Evolutionary conservation across 1,139 yeast species (phyloP).

Genomic region (Arxiozyma telluris): DNA sequence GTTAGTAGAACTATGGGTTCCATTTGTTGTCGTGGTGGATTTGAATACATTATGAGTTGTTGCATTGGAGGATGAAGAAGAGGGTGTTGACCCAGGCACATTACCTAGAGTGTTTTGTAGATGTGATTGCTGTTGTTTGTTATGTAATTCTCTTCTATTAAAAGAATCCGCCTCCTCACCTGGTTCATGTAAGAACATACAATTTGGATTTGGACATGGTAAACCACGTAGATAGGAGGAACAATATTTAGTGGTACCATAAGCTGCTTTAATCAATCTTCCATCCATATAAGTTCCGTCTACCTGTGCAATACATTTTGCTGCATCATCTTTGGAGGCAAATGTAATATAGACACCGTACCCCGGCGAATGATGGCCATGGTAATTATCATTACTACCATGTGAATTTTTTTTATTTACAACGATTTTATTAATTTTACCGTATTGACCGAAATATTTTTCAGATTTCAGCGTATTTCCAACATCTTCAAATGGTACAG

Average conservation of each 20-base stretch:
- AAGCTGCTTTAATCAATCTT: slow-evolving; percentile 78
- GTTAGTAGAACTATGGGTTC: slow-evolving; percentile 10
- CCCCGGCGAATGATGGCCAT: slow-evolving; percentile 51
- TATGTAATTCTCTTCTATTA: slow-evolving; percentile 83
- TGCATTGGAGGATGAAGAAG: slow-evolving; percentile 2
- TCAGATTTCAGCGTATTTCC: slow-evolving; percentile 80
- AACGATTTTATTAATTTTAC: slow-evolving; percentile 88
- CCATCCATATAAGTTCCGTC: slow-evolving; percentile 96
- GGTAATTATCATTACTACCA: slow-evolving; percentile 26
- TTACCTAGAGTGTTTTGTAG: slow-evolving; percentile 2
- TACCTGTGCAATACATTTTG: slow-evolving; percentile 81
- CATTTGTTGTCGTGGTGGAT: slow-evolving; percentile 6
- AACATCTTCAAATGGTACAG: slow-evolving; percentile 74
- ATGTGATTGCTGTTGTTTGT: slow-evolving; percentile 15
- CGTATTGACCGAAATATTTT: slow-evolving; percentile 95
- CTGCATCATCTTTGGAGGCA: slow-evolving; percentile 88
- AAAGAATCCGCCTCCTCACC: slow-evolving; percentile 98
- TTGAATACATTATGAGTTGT: slow-evolving; percentile 2
- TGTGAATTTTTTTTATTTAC: slow-evolving; percentile 69
- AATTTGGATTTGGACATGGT: slow-evolving; percentile 95
- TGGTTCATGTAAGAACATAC: slow-evolving; percentile 98
- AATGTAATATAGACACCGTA: slow-evolving; percentile 95
- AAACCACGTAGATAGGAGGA: slow-evolving; percentile 91
- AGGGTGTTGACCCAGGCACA: not conserved
- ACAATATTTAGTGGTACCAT: slow-evolving; percentile 97